Base-by-base conservation (phyloP, 768 basidiomycete species). In the Arthromyces matolae region DNA sequence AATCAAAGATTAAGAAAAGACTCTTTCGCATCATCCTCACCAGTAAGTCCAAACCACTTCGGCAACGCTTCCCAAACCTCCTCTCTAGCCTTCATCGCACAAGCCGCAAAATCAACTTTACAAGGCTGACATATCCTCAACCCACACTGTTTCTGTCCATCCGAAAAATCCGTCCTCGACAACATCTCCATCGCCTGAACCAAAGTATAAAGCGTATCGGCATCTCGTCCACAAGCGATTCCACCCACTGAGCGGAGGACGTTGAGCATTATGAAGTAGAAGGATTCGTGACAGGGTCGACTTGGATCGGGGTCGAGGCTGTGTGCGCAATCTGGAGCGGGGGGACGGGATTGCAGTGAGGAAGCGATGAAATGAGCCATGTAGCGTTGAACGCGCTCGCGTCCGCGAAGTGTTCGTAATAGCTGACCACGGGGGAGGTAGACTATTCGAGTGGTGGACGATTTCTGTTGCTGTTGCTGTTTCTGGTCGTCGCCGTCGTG, bases 211-310 rank as follows among this genome's bases (percentile, higher is more conserved):
- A 89, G 64, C 42, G 84, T 82, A 58, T 89, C 87, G 3, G 81
- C 86, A 57, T 89, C 86, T 20, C 87, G 73, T 38, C 86, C 86
- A 45, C 71, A 73, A 1, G 85, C 78, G 48, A 89, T 81, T 0
- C 87, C 87, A 0, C 83, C 81, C 35, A 89, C 76, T 18, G 81
- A 76, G 47, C 86, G 80, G 33, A 88, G 65, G 24, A 84, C 68
- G 62, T 89, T 87, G 48, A 89, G 76, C 70, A 78, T 79, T 67
- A 89, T 80, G 61, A 81, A 86, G 65, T 87, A 84, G 65, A 85
- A 86, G 12, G 85, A 83, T 42, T 87, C 83, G 48, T 69, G 67
- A 64, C 87, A 89, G 42, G 64, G 55, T 25, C 68, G 47, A 45
- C 69, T 67, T 1, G 67, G 62, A 10, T 58, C 70, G 42, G 67